Conservation (phyloP, 208 protist genomes). For the Acanthamoeba divionensis region DNA sequence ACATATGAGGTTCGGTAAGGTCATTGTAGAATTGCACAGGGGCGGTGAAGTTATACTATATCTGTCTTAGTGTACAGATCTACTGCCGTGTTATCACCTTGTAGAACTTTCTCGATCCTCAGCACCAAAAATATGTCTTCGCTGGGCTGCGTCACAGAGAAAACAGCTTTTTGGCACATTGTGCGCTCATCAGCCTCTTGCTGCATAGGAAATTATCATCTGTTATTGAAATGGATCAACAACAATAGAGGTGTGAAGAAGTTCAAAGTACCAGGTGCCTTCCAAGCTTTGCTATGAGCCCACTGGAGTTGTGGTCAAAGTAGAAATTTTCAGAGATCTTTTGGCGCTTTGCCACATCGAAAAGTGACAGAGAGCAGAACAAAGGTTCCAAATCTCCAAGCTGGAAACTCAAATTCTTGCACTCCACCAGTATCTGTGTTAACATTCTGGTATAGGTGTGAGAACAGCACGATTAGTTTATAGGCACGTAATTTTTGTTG, state of each 20-base stretch:
- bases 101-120: conserved; percentile 61
- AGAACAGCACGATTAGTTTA: too few relatives aligned
- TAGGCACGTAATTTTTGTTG: too few relatives aligned
- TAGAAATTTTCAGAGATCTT: conserved; percentile 48
- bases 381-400: conserved; percentile 46
- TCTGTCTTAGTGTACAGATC: conserved; percentile 58
- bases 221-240: background rate
- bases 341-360: background rate
- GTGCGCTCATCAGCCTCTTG: conserved; percentile 18
- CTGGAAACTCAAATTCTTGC: background rate
- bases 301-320: conserved; percentile 25
- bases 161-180: background rate
- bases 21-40: background rate
- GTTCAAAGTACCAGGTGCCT: background rate
- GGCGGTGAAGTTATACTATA: background rate
- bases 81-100: conserved; percentile 53
- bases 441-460: too few relatives aligned
- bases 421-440: conserved; percentile 12
- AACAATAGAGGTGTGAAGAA: background rate
- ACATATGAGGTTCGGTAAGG: background rate
- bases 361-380: conserved; percentile 45
- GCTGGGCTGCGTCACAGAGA: background rate
- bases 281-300: conserved; percentile 1
- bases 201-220: background rate
- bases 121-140: conserved; percentile 63